Conservation (phyloP, 345 rosid species). For the Eucalyptus sp. region DNA sequence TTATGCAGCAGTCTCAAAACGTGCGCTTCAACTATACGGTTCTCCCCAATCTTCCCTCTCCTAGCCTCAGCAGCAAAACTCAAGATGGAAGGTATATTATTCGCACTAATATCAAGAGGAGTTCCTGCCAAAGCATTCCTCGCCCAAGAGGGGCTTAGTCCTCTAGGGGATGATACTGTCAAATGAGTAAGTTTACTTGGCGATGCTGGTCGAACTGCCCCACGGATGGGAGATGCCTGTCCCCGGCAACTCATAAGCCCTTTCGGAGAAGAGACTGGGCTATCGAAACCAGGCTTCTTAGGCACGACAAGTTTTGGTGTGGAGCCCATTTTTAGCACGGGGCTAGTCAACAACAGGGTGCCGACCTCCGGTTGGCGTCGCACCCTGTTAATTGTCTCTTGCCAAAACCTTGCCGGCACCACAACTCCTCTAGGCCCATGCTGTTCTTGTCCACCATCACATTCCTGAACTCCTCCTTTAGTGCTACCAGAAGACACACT, state of each 20-base stretch:
- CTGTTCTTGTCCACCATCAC: slow-evolving; percentile 7
- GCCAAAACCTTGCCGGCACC: slow-evolving; percentile 47
- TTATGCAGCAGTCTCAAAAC: slow-evolving; percentile 58
- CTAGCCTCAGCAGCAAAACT: slow-evolving; percentile 80
- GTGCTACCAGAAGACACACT: slow-evolving; percentile 78
- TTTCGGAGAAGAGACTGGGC: slow-evolving; percentile 47
- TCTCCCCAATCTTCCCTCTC: slow-evolving; percentile 64
- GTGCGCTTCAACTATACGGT: slow-evolving; percentile 53
- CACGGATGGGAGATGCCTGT: slow-evolving; percentile 44
- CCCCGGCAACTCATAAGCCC: slow-evolving; percentile 36
- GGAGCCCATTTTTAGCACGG: slow-evolving; percentile 15
- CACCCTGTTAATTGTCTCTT: slow-evolving; percentile 30
- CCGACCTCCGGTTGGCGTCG: slow-evolving; percentile 33
- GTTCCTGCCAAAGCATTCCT: slow-evolving; percentile 26
- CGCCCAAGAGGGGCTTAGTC: slow-evolving; percentile 55
- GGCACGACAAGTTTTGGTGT: slow-evolving; percentile 24
- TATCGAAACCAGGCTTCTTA: slow-evolving; percentile 35
- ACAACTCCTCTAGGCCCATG: slow-evolving; percentile 21
- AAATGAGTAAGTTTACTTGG: slow-evolving; percentile 44
- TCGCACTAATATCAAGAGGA: slow-evolving; percentile 16
- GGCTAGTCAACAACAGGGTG: slow-evolving; percentile 22
- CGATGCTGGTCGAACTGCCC: slow-evolving; percentile 48
- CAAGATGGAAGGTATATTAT: slow-evolving; percentile 47
- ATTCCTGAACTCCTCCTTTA: slow-evolving; percentile 23
- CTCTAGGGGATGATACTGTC: slow-evolving; percentile 56